Evolutionary conservation across 2,329 filamentous ascomycete species (phyloP).

Genomic region (Purpureocillium lavendulum): DNA sequence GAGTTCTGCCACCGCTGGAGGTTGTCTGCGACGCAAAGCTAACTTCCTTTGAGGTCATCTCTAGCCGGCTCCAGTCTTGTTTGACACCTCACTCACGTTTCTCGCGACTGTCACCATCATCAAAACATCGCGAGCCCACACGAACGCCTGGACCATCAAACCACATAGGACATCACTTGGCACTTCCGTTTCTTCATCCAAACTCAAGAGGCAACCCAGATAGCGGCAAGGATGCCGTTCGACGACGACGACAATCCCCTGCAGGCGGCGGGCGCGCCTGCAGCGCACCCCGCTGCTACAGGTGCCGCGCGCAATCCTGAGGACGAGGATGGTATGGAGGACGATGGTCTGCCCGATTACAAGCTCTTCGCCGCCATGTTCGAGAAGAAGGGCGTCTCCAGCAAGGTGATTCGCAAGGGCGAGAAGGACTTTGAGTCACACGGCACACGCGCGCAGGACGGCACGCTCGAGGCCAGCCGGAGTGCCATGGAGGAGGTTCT

Average conservation of each 20-base stretch:
- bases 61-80: no score
- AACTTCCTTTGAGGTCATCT: no score
- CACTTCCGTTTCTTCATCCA: no score
- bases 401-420: constrained; percentile 74
- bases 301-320: constrained; percentile 15
- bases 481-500: constrained; percentile 85
- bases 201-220: not conserved
- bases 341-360: constrained; percentile 75
- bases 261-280: constrained; percentile 8
- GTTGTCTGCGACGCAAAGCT: no score
- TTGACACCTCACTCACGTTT: no score
- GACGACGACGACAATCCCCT: constrained; percentile 35
- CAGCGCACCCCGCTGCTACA: constrained; percentile 5
- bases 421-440: constrained; percentile 98
- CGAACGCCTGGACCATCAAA: no score
- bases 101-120: no score
- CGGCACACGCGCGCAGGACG: constrained; percentile 73
- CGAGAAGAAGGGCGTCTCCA: constrained; percentile 39
- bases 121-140: no score
- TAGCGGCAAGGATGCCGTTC: constrained; percentile 24
- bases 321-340: constrained; percentile 56
- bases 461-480: constrained; percentile 70
- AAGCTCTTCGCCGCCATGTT: constrained; percentile 56
- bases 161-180: no score
- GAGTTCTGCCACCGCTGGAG: no score